A percentile compares a stretch with the other conserved stretches of the same genome.
These are phyloP conservation scores for Ogataea corticis DNA, from an alignment of 805 yeast genomes.

Conservation along the genomic window DNA sequence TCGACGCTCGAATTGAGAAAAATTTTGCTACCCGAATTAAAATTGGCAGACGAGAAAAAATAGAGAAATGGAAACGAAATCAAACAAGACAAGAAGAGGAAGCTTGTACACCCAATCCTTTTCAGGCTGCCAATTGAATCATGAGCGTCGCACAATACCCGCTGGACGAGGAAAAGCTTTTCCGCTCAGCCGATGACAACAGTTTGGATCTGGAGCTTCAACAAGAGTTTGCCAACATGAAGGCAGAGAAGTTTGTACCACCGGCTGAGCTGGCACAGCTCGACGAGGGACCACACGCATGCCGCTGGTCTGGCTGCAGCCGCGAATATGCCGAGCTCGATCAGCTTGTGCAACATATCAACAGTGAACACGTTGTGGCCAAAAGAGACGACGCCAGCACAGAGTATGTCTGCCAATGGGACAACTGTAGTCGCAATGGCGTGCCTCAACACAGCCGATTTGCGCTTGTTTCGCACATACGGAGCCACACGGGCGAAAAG, in stretches of 20 bases:
- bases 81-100: background rate
- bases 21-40: constrained; percentile 1
- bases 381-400: constrained; percentile 17
- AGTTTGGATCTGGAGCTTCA: constrained; percentile 24
- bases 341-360: constrained; percentile 42
- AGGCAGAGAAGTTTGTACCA: constrained; percentile 11
- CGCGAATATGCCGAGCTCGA: constrained; percentile 34
- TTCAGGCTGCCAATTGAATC: background rate
- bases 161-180: constrained; percentile 4
- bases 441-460: constrained; percentile 52
- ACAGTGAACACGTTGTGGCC: constrained; percentile 37
- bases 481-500: constrained; percentile 67
- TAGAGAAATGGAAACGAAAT: background rate
- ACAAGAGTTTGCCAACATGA: constrained; percentile 25
- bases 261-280: constrained; percentile 19
- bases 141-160: background rate
- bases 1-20: constrained; percentile 6
- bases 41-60: background rate
- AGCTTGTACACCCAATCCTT: too few species aligned
- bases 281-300: constrained; percentile 18
- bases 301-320: constrained; percentile 42
- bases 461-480: constrained; percentile 61
- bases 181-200: background rate
- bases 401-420: constrained; percentile 62
- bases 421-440: constrained; percentile 53